Base-by-base conservation (phyloP, 768 basidiomycete species). In the Auricularia heimuer region DNA sequence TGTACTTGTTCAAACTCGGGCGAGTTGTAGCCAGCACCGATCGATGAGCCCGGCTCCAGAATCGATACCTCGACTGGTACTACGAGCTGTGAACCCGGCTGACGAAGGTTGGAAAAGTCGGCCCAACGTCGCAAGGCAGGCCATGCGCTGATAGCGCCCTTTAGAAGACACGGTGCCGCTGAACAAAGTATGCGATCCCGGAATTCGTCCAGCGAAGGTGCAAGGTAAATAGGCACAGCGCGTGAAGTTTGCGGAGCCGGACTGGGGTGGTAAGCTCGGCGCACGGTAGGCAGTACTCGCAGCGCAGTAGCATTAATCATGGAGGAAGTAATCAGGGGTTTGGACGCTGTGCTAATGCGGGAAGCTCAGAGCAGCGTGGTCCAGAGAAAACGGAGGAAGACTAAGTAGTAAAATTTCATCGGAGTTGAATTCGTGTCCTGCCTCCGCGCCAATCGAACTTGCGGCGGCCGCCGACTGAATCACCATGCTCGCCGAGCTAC, bases 401-500 rank as follows among this genome's bases (percentile, higher is more conserved):
- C 29, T 29, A 29, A 29, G 29, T 29, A 29, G 29, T 29, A 42
- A 42, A 14, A 14, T 42, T 42, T 14, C 39, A 14, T 42, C 39
- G 39, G 39, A 54, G 54, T n/a, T 7, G 29, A 29, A 54, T 12
- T n/a, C 54, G 29, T 18, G 54, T n/a, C 54, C 29, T 60, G 56
- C 12, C 12, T 14, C 21, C 34, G 29, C 14, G 2, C 64, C 6
- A 64, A 36, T 29, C 35, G 24, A 7, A 18, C 10, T 33, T 51
- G 29, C 29, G 29, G 24, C 29, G 7, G 10, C 47, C 42, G 14
- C 10, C 56, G 11, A 35, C 29, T 33, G 39, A 35, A 29, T 42
- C 44, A 29, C 33, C 66, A 94, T 95, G 94, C 90, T 95, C 68
- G 88, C 92, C 69, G 94, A 96, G 76, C 79, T 95, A 64, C 82